Base-by-base conservation (phyloP, 2,329 filamentous ascomycete genomes). In the Monosporascus sp. region DNA sequence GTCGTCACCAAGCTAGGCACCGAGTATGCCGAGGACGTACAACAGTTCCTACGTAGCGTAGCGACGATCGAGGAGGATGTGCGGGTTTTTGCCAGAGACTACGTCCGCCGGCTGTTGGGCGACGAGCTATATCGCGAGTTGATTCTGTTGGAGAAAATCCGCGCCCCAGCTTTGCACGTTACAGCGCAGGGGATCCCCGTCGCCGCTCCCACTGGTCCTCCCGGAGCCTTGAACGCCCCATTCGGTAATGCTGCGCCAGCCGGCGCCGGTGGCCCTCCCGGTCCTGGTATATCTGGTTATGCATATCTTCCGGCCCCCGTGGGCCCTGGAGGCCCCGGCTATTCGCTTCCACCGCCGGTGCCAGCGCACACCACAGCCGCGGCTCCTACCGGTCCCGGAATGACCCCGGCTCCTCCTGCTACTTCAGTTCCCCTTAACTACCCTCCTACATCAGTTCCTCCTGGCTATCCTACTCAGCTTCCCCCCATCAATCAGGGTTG, bases 101-200 rank as follows among this genome's bases (percentile, higher is more conserved):
- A 53, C 8, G 43, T 58, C 26, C n/a, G 51, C 44, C 47, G 40
- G 9, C n/a, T 59, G 17, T 26, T 59, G 17, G 55, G 56, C 3
- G 51, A 59, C 11, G 51, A 53, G 3, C 26, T 50, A 5, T 59
- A 55, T 45, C 22, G 47, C 14, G 47, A 58, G 37, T 45, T 59
- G 15, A 47, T 58, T 9, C 43, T 59, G 37, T 38, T 54, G 22
- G 40, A 55, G 37, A 24, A 38, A 5, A 22, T 47, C n/a, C 26
- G 43, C 43, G 8, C n/a, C 3, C 43, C 43, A 11, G 22, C 43
- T 18, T n/a, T 41, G 38, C 17, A 41, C 17, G 18, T n/a, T 41
- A 20, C 38, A 8, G 38, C 17, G 17, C 38, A n/a, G 38, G 38
- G 18, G 18, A 41, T 11, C 17, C 17, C 17, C 18, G 3, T 20